A percentile compares a stretch with the other conserved stretches of the same genome.
Conservation (phyloP, 768 basidiomycete species). For the Sporobolomyces phaffii region DNA sequence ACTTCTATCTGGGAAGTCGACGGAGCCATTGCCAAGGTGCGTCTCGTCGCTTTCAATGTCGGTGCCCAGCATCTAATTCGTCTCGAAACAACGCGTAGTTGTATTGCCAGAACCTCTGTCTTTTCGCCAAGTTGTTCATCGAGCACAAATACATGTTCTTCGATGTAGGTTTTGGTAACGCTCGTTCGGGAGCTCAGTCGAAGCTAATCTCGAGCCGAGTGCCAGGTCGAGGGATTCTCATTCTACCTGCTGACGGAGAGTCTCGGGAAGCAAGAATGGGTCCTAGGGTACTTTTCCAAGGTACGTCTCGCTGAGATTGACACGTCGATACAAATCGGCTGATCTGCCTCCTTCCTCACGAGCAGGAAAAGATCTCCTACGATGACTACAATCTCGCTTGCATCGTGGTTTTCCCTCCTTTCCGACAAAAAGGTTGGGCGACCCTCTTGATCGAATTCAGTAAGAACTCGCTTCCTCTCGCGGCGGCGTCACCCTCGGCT, state of each 20-base stretch:
- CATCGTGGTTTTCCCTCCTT: constrained; percentile 90
- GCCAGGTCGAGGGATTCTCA: constrained; percentile 53
- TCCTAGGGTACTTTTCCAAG: constrained; percentile 72
- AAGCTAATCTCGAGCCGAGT: too few relatives aligned
- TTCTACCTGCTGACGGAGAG: constrained; percentile 91
- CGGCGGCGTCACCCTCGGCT: neutral
- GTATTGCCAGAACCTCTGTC: constrained; percentile 89
- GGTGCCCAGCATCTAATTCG: neutral
- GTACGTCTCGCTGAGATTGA: constrained; percentile 42
- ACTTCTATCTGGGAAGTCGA: constrained; percentile 95
- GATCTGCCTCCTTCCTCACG: neutral
- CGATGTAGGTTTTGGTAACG: constrained; percentile 59
- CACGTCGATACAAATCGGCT: neutral
- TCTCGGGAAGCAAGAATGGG: constrained; percentile 68
- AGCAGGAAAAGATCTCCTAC: constrained; percentile 84
- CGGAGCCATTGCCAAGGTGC: constrained; percentile 73
- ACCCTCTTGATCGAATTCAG: constrained; percentile 98
- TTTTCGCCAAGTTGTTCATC: constrained; percentile 98
- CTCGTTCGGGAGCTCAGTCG: neutral
- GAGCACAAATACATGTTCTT: constrained; percentile 95
- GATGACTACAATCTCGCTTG: constrained; percentile 97
- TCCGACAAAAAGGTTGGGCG: constrained; percentile 80
- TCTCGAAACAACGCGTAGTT: constrained; percentile 65
- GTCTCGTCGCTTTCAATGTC: constrained; percentile 30
- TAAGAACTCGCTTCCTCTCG: constrained; percentile 48